Conservation (phyloP, 345 rosid species). For the Eucalyptus regnans region DNA sequence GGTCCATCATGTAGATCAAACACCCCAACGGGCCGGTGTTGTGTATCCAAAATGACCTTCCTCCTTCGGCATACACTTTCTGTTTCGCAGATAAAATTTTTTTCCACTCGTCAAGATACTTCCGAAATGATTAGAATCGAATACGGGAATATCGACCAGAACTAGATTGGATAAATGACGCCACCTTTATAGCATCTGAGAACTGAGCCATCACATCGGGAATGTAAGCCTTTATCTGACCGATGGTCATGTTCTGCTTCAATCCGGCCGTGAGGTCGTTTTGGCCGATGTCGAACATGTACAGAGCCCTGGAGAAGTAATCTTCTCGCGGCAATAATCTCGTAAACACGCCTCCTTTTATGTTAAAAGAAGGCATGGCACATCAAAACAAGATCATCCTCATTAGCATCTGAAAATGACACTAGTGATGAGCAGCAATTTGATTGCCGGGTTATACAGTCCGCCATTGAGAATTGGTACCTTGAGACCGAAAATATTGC, state of each 20-base stretch:
- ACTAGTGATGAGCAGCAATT: not conserved
- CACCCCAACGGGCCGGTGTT: constrained; percentile 81
- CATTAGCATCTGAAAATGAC: not conserved
- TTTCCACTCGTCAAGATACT: not conserved
- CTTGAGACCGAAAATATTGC: constrained; percentile 19
- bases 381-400: not conserved
- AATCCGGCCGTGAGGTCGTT: constrained; percentile 62
- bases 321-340: constrained; percentile 35
- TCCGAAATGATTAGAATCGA: not conserved
- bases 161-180: not conserved
- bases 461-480: constrained; percentile 1
- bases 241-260: constrained; percentile 45
- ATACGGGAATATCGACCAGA: not conserved
- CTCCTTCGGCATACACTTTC: constrained; percentile 55
- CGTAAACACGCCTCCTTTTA: constrained; percentile 20
- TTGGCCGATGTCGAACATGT: constrained; percentile 62
- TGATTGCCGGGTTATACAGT: not conserved
- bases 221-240: constrained; percentile 41
- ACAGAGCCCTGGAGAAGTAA: constrained; percentile 30
- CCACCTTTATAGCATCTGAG: constrained; percentile 27
- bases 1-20: constrained; percentile 45
- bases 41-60: constrained; percentile 72
- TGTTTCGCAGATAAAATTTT: not conserved
- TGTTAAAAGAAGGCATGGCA: not conserved
- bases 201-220: constrained; percentile 42